phyloP scores from a whole-genome alignment of 257 asterid genomes.

The Fraxinus cuspidata region DNA sequence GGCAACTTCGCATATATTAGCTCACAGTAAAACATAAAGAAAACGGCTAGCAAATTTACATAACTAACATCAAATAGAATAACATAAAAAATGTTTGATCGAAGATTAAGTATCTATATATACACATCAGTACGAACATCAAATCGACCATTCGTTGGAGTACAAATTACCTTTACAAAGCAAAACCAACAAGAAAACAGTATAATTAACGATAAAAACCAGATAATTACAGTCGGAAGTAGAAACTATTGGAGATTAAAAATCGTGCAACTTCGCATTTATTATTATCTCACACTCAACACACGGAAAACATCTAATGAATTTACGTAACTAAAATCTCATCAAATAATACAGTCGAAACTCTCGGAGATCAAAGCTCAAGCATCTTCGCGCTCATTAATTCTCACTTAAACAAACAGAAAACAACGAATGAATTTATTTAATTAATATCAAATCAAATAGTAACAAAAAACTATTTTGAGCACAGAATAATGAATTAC shows the following conservation, averaged over 20 bases:
- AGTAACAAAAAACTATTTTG: neutral
- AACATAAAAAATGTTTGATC: neutral
- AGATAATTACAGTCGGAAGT: neutral
- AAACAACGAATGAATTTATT: neutral
- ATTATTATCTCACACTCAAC: neutral
- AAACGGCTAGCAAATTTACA: neutral
- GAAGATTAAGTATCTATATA: neutral
- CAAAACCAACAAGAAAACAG: neutral
- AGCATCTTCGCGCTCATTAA: neutral
- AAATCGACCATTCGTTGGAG: neutral
- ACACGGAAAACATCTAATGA: neutral
- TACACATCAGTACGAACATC: neutral
- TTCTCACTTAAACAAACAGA: neutral
- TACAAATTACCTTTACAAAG: constrained; percentile 14
- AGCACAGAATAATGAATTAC: neutral
- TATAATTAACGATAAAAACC: neutral
- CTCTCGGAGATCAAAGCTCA: neutral
- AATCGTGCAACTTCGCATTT: neutral
- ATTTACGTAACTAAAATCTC: neutral
- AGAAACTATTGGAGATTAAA: neutral
- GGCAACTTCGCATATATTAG: neutral
- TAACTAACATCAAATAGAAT: neutral
- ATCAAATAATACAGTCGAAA: neutral
- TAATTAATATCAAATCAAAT: neutral
- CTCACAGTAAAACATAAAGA: neutral